These are phyloP conservation scores for Aspergillus carlsbadensis DNA, from an alignment of 495 filamentous ascomycete species.

Conservation along the genomic window DNA sequence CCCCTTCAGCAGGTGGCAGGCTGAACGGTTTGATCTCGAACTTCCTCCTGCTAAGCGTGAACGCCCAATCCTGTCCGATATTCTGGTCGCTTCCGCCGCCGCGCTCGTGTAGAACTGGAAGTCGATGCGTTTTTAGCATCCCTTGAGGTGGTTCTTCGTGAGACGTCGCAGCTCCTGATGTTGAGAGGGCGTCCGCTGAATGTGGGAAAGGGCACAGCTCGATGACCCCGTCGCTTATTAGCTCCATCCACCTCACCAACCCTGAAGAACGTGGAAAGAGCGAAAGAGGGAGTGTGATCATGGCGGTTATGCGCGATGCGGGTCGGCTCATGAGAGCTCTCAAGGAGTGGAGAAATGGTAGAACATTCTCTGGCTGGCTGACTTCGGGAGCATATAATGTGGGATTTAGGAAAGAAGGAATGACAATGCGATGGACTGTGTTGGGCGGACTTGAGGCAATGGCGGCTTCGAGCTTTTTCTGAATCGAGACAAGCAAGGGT, in stretches of 20 bases:
- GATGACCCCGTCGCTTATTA: constrained; percentile 80
- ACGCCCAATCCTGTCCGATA: constrained; percentile 82
- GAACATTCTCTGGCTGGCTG: constrained; percentile 64
- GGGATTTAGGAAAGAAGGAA: constrained; percentile 82
- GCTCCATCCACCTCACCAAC: constrained; percentile 83
- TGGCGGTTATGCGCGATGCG: constrained; percentile 62
- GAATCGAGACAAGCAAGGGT: constrained; percentile 64
- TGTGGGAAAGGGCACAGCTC: constrained; percentile 86
- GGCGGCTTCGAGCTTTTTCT: constrained; percentile 56
- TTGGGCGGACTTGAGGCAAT: constrained; percentile 57
- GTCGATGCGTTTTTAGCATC: constrained; percentile 73
- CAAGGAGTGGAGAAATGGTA: constrained; percentile 82
- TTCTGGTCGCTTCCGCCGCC: constrained; percentile 72
- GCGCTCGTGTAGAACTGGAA: constrained; percentile 84
- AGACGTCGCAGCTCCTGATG: constrained; percentile 49
- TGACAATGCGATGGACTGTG: constrained; percentile 75
- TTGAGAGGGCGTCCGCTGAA: constrained; percentile 54
- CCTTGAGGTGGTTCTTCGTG: constrained; percentile 81
- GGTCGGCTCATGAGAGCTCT: constrained; percentile 70
- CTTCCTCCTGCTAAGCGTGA: constrained; percentile 78
- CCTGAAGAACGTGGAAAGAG: constrained; percentile 78
- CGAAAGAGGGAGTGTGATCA: constrained; percentile 77
- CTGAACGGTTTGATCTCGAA: constrained; percentile 87
- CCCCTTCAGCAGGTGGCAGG: constrained; percentile 83
- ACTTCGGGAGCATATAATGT: constrained; percentile 70